These are phyloP conservation scores for Pecoramyces ruminantium DNA, from an alignment of 192 early-diverging fungal genomes.

Conservation along the genomic window DNA sequence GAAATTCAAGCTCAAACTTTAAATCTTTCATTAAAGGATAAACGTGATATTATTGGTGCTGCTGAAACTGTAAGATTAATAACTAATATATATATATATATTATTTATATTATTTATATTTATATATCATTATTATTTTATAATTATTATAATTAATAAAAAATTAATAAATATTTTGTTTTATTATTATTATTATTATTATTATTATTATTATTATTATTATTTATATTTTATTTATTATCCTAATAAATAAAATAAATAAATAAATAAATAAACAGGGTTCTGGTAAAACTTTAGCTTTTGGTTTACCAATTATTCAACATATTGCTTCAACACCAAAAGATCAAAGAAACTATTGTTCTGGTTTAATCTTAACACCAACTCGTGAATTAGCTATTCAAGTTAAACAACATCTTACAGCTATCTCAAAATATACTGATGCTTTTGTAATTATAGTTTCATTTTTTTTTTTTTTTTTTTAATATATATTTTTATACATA, in stretches of 20 bases:
- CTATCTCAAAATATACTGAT: not conserved
- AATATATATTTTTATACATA: slow-evolving; percentile 2
- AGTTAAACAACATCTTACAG: slow-evolving; percentile 64
- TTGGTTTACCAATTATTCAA: slow-evolving; percentile 83
- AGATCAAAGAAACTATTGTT: not conserved
- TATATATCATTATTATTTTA: no score
- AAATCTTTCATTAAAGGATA: slow-evolving; percentile 39
- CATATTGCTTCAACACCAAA: not conserved
- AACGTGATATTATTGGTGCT: slow-evolving; percentile 75
- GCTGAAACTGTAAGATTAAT: slow-evolving; percentile 63
- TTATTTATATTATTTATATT: no score
- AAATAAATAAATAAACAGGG: slow-evolving; percentile 22
- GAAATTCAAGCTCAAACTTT: slow-evolving; percentile 73
- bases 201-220: no score
- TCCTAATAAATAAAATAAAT: no score
- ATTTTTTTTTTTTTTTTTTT: not conserved
- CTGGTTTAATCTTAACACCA: slow-evolving; percentile 69
- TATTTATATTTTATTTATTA: no score
- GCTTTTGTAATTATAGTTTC: not conserved
- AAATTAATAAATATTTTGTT: no score
- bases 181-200: no score
- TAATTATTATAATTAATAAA: no score
- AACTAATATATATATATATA: not conserved
- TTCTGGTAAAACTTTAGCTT: slow-evolving; percentile 89
- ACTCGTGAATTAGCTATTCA: slow-evolving; percentile 94